These are phyloP conservation scores for Yamadazyma diddensiae DNA, from an alignment of 1,139 yeast genomes.

Conservation along the genomic window DNA sequence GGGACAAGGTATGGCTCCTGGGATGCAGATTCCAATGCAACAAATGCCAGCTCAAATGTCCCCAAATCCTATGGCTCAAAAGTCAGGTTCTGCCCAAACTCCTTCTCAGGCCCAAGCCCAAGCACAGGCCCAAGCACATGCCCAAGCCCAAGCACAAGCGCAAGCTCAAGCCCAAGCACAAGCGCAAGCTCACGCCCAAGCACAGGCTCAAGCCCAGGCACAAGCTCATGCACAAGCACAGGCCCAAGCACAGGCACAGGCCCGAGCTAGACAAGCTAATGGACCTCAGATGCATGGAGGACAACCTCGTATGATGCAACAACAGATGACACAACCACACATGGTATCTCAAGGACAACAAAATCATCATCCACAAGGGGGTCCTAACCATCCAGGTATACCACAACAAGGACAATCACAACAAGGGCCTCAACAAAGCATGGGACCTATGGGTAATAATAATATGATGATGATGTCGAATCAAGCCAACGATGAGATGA, in stretches of 20 bases:
- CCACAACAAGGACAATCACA: constrained; percentile 2
- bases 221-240: constrained; percentile 2
- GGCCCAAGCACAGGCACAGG: constrained; percentile 6
- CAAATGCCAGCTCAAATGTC: neutral
- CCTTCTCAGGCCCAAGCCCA: constrained; percentile 8
- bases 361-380: constrained; percentile 3
- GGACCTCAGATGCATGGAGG: neutral
- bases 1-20: neutral
- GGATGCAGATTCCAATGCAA: constrained; percentile 1
- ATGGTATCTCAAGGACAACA: constrained; percentile 9
- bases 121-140: constrained; percentile 7
- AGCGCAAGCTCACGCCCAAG: constrained; percentile 10
- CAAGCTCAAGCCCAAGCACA: constrained; percentile 13
- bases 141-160: constrained; percentile 5
- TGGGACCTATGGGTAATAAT: constrained; percentile 1
- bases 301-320: constrained; percentile 1
- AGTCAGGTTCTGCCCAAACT: neutral
- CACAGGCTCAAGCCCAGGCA: constrained; percentile 10
- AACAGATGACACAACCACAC: constrained; percentile 1
- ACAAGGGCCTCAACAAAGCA: neutral
- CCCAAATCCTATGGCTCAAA: constrained; percentile 1
- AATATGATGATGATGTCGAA: constrained; percentile 5
- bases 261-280: constrained; percentile 7
- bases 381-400: constrained; percentile 1
- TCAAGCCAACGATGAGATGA: constrained; percentile 10